Evolutionary conservation across 768 basidiomycete genomes (phyloP).

Genomic region (Phylloporus arenicola): DNA sequence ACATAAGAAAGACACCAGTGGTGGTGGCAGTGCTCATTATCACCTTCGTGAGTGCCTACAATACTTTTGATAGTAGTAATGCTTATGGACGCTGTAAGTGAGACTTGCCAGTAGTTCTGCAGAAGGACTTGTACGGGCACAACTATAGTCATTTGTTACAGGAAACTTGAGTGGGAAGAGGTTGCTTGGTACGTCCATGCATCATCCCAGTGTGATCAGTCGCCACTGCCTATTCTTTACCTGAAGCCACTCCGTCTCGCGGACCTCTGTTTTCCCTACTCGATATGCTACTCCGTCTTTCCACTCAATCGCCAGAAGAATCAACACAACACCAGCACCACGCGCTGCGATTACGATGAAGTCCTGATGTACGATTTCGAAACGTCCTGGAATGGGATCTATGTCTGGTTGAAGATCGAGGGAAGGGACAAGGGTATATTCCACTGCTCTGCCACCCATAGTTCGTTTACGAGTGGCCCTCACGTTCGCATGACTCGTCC

Average conservation of each 20-base stretch:
- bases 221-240: constrained; percentile 13
- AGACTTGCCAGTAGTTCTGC: too few relatives aligned
- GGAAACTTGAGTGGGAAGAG: too few relatives aligned
- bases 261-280: background rate
- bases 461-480: background rate
- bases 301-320: constrained; percentile 15
- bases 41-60: too few relatives aligned
- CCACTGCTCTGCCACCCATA: background rate
- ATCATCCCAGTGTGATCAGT: constrained; percentile 7
- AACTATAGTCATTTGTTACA: too few relatives aligned
- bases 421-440: background rate
- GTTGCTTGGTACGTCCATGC: background rate
- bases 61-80: too few relatives aligned
- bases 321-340: background rate
- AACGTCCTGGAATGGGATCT: background rate
- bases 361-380: constrained; percentile 6
- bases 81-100: too few relatives aligned
- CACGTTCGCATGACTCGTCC: constrained; percentile 11
- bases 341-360: constrained; percentile 10
- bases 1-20: too few relatives aligned
- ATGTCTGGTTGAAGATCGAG: background rate
- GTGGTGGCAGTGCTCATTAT: too few relatives aligned
- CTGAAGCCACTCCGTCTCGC: background rate
- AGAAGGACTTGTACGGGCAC: too few relatives aligned
- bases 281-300: constrained; percentile 13